A percentile compares a stretch with the other conserved stretches of the same genome.
Conservation (phyloP, 768 basidiomycete species). For the Lactarius evosmus region DNA sequence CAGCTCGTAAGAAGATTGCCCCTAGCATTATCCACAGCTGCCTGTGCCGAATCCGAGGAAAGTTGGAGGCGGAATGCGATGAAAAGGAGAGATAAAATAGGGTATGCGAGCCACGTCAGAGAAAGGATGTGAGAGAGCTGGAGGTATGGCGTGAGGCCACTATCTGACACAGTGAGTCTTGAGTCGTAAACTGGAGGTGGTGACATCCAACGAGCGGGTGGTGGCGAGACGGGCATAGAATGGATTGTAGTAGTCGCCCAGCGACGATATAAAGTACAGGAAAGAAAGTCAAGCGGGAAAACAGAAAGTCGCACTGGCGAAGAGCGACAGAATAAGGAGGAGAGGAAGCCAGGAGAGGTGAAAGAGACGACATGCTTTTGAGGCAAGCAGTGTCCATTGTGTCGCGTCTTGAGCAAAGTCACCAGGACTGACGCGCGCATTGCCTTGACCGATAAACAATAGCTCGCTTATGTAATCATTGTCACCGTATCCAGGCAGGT, state of each 20-base stretch:
- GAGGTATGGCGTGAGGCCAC: slow-evolving; percentile 74
- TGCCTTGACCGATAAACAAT: no score
- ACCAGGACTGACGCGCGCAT: no score
- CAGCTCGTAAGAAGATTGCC: slow-evolving; percentile 77
- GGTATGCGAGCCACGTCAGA: slow-evolving; percentile 88
- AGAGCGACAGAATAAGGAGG: slow-evolving; percentile 20
- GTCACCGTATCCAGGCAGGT: background rate
- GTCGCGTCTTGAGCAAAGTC: background rate
- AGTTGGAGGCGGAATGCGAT: slow-evolving; percentile 79
- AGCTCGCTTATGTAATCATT: background rate
- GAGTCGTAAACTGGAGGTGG: slow-evolving; percentile 60
- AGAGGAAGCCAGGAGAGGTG: background rate
- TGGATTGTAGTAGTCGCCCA: slow-evolving; percentile 23
- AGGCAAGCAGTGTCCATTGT: slow-evolving; percentile 22
- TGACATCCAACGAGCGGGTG: slow-evolving; percentile 32
- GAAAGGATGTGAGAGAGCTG: slow-evolving; percentile 79
- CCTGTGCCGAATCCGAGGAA: slow-evolving; percentile 66
- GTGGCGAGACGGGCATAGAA: slow-evolving; percentile 33
- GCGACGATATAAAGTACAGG: slow-evolving; percentile 22
- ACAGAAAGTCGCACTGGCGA: slow-evolving; percentile 13
- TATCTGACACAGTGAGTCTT: slow-evolving; percentile 30
- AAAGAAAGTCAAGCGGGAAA: background rate
- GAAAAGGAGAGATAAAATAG: slow-evolving; percentile 84
- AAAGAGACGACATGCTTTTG: slow-evolving; percentile 20
- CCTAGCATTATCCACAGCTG: slow-evolving; percentile 67